These are phyloP conservation scores for Gastroboletus turbinatus DNA, from an alignment of 1,284 basidiomycete genomes.

Conservation along the genomic window DNA sequence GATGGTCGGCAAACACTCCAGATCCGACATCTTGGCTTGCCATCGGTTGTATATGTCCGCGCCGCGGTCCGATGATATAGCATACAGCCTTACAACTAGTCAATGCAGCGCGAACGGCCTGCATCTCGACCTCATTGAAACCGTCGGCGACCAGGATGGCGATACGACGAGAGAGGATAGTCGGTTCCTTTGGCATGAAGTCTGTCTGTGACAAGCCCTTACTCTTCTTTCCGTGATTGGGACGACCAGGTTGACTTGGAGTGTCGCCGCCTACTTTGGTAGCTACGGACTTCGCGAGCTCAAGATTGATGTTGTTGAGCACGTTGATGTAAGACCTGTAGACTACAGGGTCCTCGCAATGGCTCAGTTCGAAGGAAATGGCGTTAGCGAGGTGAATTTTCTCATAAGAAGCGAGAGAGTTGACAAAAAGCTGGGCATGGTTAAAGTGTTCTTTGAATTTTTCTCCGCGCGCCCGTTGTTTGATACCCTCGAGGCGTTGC, in stretches of 20 bases:
- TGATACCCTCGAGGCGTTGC: slow-evolving; percentile 58
- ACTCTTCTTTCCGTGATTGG: slow-evolving; percentile 58
- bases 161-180: slow-evolving; percentile 66
- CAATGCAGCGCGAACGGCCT: slow-evolving; percentile 55
- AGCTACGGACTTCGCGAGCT: slow-evolving; percentile 67
- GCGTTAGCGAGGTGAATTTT: slow-evolving; percentile 65
- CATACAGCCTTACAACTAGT: slow-evolving; percentile 53
- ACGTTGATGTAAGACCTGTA: slow-evolving; percentile 65
- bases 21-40: slow-evolving; percentile 33
- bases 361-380: slow-evolving; percentile 76
- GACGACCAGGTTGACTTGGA: slow-evolving; percentile 45
- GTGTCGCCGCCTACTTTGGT: slow-evolving; percentile 59
- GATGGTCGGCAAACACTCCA: slow-evolving; percentile 59
- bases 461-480: slow-evolving; percentile 62
- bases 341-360: slow-evolving; percentile 74
- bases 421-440: slow-evolving; percentile 77
- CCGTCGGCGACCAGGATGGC: slow-evolving; percentile 76
- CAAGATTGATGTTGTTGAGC: slow-evolving; percentile 68
- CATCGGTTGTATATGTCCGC: slow-evolving; percentile 55
- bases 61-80: slow-evolving; percentile 68
- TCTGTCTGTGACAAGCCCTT: slow-evolving; percentile 60
- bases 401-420: slow-evolving; percentile 69
- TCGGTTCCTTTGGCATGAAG: slow-evolving; percentile 60
- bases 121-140: slow-evolving; percentile 60
- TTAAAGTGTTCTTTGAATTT: slow-evolving; percentile 76